phyloP scores from a whole-genome alignment of 306 rosid species.

The Pyrus communis region DNA sequence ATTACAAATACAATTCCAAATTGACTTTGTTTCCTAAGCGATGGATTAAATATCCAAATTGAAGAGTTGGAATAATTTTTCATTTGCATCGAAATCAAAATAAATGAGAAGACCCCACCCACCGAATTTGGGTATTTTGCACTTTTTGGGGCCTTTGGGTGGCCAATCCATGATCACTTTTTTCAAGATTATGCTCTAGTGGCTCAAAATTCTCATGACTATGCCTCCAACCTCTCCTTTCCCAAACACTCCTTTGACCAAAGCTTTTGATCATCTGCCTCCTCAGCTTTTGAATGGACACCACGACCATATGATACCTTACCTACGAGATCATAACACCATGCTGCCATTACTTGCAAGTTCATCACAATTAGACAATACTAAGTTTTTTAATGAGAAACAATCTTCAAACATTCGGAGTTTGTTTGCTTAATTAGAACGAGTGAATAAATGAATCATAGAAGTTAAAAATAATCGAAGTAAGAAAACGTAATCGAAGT shows the following conservation, averaged over 20 bases:
- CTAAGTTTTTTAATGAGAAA: too few relatives aligned
- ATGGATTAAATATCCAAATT: not conserved
- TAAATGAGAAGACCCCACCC: not conserved
- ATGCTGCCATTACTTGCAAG: too few relatives aligned
- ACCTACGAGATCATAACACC: too few relatives aligned
- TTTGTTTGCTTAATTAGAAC: too few relatives aligned
- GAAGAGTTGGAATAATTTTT: not conserved
- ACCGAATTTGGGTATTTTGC: not conserved
- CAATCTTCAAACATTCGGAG: fast-evolving
- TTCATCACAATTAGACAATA: too few relatives aligned
- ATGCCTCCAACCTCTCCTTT: not conserved
- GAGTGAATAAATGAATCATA: too few relatives aligned
- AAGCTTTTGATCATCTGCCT: not conserved
- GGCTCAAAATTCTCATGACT: slow-evolving; percentile 8
- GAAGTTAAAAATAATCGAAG: too few relatives aligned
- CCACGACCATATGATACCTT: not conserved
- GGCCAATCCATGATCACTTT: slow-evolving; percentile 13
- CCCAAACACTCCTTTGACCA: not conserved
- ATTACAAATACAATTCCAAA: not conserved
- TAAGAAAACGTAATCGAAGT: too few relatives aligned
- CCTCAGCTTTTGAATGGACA: slow-evolving; percentile 21
- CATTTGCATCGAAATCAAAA: not conserved
- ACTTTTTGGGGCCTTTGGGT: slow-evolving; percentile 4
- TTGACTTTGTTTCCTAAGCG: not conserved
- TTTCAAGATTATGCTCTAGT: slow-evolving; percentile 14